Evolutionary conservation across 768 basidiomycete genomes (phyloP).

Genomic region (Lentinula aciculospora): DNA sequence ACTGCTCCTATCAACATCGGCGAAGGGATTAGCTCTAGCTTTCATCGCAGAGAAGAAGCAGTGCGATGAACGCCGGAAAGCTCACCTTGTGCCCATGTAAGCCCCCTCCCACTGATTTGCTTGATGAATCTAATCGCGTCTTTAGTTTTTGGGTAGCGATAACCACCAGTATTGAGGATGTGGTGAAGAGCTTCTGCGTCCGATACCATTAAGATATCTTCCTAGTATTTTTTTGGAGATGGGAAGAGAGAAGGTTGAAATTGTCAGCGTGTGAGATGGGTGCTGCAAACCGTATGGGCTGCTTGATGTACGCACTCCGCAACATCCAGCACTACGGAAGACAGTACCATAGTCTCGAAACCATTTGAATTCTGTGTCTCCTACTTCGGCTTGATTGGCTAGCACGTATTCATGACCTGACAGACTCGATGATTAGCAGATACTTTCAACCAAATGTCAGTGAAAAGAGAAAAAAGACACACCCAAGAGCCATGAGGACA

Average conservation of each 20-base stretch:
- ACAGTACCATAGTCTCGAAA: not conserved
- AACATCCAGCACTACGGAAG: conserved; percentile 2
- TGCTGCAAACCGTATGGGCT: not conserved
- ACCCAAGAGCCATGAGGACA: not conserved
- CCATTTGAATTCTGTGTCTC: not conserved
- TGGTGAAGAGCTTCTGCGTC: conserved; percentile 14
- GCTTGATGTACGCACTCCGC: not conserved
- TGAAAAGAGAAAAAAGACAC: not conserved
- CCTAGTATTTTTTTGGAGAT: conserved; percentile 12
- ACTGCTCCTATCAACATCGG: conserved; percentile 9
- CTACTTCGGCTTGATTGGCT: not conserved
- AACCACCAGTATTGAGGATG: conserved; percentile 20
- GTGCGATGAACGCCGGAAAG: not conserved
- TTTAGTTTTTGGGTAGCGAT: conserved; percentile 19
- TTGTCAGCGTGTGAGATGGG: not conserved
- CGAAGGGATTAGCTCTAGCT: not conserved
- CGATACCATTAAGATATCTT: conserved; percentile 20
- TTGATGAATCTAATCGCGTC: conserved; percentile 6
- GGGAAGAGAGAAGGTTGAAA: not conserved
- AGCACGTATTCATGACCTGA: conserved; percentile 10
- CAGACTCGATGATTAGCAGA: not conserved
- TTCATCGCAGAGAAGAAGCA: not conserved
- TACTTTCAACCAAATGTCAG: not conserved
- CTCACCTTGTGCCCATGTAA: conserved; percentile 15
- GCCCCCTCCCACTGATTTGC: conserved; percentile 17